These are phyloP conservation scores for Stagonosporopsis vannaccii DNA, from an alignment of 2,329 filamentous ascomycete species.

Conservation along the genomic window DNA sequence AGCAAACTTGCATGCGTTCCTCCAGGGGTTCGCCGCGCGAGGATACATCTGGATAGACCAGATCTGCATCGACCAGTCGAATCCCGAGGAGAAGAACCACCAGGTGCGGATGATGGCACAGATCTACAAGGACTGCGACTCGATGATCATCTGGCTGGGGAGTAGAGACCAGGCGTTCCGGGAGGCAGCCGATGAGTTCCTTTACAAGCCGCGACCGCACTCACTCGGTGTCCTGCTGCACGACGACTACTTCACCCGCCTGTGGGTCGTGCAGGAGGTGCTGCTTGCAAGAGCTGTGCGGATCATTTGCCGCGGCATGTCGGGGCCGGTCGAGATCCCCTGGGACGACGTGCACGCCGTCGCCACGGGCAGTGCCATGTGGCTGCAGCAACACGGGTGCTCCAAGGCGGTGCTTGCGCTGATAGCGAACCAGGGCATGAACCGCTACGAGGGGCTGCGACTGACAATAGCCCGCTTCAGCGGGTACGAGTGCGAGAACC, in stretches of 20 bases:
- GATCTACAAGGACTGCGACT: conserved; percentile 2
- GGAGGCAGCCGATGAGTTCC: neutral
- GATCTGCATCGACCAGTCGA: conserved; percentile 10
- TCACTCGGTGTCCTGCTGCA: neutral
- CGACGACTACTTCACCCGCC: neutral
- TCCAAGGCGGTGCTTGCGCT: neutral
- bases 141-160: neutral
- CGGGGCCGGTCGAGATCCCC: neutral
- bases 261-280: conserved; percentile 6
- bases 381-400: neutral
- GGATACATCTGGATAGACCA: conserved; percentile 10
- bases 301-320: neutral
- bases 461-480: neutral
- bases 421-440: neutral
- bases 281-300: neutral
- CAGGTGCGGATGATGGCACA: conserved; percentile 7
- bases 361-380: neutral
- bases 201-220: neutral
- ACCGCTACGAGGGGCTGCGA: neutral
- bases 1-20: neutral
- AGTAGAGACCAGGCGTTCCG: neutral
- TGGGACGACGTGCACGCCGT: neutral
- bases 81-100: conserved; percentile 4
- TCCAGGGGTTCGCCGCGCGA: neutral
- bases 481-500: neutral